Evolutionary conservation across 257 asterid genomes (phyloP).

Genomic region (Solanum tacnaense): DNA sequence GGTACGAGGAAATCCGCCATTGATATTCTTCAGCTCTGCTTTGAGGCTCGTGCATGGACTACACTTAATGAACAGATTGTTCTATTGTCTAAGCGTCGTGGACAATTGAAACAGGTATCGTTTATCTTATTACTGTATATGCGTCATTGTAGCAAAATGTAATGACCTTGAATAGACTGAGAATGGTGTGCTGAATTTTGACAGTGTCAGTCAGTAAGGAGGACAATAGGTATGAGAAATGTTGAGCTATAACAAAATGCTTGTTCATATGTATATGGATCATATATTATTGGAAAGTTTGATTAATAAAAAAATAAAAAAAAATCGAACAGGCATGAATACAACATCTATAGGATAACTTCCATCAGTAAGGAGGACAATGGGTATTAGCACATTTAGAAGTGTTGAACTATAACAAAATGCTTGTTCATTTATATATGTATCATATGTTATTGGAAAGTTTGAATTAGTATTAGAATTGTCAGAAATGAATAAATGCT

Average conservation of each 20-base stretch:
- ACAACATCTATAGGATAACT: not conserved
- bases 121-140: not conserved
- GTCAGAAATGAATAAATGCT: not conserved
- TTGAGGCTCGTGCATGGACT: constrained; percentile 77
- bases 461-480: not conserved
- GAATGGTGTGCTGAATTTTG: not conserved
- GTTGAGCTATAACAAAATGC: not conserved
- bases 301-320: too few relatives aligned
- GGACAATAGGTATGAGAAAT: not conserved
- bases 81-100: constrained; percentile 84
- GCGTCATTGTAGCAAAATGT: not conserved
- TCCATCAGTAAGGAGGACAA: not conserved
- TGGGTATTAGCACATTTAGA: not conserved
- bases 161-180: not conserved
- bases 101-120: constrained; percentile 83
- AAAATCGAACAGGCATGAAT: not conserved
- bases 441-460: not conserved
- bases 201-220: not conserved
- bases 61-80: constrained; percentile 80
- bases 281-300: not conserved
- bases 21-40: constrained; percentile 75
- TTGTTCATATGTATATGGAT: not conserved
- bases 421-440: not conserved
- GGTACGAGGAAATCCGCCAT: constrained; percentile 71
- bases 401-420: not conserved